Evolutionary conservation across 306 rosid species (phyloP).

Genomic region (Pachyrhizus erosus): DNA sequence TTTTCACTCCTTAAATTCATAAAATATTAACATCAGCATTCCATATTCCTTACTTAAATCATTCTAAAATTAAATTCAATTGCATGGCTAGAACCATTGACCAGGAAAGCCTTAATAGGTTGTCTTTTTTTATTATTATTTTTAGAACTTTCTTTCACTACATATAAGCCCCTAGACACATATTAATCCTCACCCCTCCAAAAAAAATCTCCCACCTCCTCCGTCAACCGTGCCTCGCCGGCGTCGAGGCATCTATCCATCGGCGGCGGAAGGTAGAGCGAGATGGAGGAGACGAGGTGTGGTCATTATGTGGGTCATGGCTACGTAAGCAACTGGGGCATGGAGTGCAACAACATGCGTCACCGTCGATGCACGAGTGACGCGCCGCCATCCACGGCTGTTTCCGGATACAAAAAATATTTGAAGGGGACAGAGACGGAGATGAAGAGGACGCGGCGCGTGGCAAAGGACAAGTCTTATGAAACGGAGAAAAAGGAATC

Average conservation of each 20-base stretch:
- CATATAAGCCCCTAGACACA: neutral
- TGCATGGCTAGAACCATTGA: neutral
- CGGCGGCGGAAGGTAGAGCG: neutral
- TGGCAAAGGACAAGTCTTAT: conserved; percentile 47
- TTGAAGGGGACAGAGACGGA: conserved; percentile 25
- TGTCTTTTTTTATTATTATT: neutral
- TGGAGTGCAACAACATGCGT: neutral
- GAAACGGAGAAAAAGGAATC: conserved; percentile 34
- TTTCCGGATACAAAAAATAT: neutral
- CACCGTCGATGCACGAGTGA: neutral
- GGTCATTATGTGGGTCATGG: conserved; percentile 17
- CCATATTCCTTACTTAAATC: neutral
- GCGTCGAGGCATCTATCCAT: neutral
- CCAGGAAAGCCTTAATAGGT: neutral
- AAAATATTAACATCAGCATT: neutral
- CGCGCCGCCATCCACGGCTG: neutral
- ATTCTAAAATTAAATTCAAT: neutral
- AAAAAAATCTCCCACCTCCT: neutral
- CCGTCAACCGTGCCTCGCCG: neutral
- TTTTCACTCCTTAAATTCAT: neutral
- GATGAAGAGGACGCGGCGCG: conserved; percentile 43
- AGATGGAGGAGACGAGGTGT: neutral
- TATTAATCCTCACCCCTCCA: neutral
- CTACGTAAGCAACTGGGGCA: conserved; percentile 24
- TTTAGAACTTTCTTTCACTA: neutral